Evolutionary conservation across 345 rosid genomes (phyloP).

Genomic region (Heritiera fomes): DNA sequence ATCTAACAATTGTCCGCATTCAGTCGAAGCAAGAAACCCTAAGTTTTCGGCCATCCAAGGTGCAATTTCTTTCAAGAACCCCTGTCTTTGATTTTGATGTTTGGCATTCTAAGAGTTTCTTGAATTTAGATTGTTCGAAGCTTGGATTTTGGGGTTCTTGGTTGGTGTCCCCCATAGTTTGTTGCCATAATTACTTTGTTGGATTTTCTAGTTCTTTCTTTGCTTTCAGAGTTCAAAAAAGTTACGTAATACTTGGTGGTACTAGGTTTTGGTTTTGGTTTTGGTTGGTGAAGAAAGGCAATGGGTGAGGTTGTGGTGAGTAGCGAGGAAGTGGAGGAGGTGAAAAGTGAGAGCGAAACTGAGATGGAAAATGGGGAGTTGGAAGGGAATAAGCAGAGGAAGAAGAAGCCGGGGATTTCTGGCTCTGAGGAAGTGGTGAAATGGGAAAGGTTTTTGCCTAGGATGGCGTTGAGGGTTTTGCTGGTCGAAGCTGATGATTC

Average conservation of each 20-base stretch:
- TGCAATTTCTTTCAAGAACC: no score
- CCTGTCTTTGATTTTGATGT: no score
- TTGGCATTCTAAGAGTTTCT: no score
- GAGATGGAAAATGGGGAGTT: constrained; percentile 14
- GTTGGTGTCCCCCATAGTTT: no score
- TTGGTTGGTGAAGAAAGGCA: background rate
- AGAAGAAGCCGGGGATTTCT: background rate
- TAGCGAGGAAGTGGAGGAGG: constrained; percentile 39
- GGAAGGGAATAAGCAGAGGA: constrained; percentile 6
- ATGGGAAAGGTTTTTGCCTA: constrained; percentile 76
- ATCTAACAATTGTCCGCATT: no score
- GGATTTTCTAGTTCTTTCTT: background rate
- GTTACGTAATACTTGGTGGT: background rate
- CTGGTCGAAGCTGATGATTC: constrained; percentile 95
- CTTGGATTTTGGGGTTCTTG: no score
- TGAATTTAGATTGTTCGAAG: no score
- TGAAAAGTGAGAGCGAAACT: constrained; percentile 20
- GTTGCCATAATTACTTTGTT: no score
- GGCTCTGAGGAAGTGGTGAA: constrained; percentile 40
- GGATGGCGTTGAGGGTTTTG: constrained; percentile 65
- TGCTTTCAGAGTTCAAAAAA: background rate
- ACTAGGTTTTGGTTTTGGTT: no score
- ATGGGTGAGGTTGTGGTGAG: constrained; percentile 49
- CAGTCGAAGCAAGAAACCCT: no score
- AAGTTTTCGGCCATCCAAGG: no score